phyloP scores from a whole-genome alignment of 108 stramenopile species.

The Discostella stelligeroides region DNA sequence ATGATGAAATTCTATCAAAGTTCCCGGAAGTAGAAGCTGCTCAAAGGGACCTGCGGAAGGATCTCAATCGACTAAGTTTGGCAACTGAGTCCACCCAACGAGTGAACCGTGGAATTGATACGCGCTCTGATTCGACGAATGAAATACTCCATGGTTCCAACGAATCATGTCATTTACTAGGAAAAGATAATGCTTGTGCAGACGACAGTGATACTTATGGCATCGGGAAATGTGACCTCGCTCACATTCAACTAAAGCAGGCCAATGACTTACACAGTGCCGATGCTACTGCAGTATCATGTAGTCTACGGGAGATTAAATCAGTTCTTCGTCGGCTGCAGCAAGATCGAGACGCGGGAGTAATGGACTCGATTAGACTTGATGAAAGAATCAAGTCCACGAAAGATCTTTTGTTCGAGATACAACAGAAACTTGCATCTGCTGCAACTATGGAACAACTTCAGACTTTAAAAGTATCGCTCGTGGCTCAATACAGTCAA shows the following conservation, averaged over 20 bases:
- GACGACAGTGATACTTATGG: constrained; percentile 5
- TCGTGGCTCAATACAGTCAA: constrained; percentile 11
- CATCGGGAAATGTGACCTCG: constrained; percentile 4
- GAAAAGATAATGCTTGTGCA: neutral
- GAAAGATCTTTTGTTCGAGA: constrained; percentile 32
- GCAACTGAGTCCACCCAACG: constrained; percentile 4
- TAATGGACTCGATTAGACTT: constrained; percentile 26
- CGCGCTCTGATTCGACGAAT: neutral
- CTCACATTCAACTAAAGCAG: neutral
- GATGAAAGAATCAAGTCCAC: constrained; percentile 30
- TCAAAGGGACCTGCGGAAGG: constrained; percentile 29
- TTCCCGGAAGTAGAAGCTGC: constrained; percentile 10
- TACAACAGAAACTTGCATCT: constrained; percentile 31
- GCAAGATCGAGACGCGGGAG: constrained; percentile 24
- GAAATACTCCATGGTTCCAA: neutral
- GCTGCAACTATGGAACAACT: constrained; percentile 31
- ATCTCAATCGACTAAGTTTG: constrained; percentile 19
- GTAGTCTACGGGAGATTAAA: constrained; percentile 31
- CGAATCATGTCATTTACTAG: too few relatives aligned
- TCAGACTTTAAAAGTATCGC: constrained; percentile 20
- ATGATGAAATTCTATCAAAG: constrained; percentile 16
- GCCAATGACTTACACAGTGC: neutral
- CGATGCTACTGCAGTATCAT: neutral
- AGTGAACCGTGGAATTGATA: neutral
- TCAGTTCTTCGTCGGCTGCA: constrained; percentile 21